These are phyloP conservation scores for Bathelium albidoporum DNA, from an alignment of 495 filamentous ascomycete species.

Conservation along the genomic window DNA sequence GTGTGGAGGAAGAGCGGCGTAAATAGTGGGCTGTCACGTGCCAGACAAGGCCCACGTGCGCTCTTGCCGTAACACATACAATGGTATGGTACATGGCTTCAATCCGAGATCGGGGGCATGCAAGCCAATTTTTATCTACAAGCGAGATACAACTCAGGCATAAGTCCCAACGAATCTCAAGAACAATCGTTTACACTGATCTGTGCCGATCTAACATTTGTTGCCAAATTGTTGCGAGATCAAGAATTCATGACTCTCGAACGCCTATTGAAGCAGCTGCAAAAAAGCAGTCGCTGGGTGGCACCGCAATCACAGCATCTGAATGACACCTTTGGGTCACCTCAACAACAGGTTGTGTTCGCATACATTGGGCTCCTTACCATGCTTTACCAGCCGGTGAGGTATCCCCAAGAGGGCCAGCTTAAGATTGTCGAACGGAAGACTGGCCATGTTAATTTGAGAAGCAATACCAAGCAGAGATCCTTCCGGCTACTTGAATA, in stretches of 20 bases:
- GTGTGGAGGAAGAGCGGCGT: too few relatives aligned
- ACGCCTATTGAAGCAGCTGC: not conserved
- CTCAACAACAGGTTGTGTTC: not conserved
- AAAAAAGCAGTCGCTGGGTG: not conserved
- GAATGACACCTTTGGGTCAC: not conserved
- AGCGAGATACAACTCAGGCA: not conserved
- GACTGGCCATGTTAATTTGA: not conserved
- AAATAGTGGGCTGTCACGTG: too few relatives aligned
- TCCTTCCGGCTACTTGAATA: not conserved
- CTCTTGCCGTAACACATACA: too few relatives aligned
- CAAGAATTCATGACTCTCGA: not conserved
- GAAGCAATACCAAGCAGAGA: not conserved
- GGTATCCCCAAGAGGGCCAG: not conserved
- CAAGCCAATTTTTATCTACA: not conserved
- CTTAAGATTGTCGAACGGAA: not conserved
- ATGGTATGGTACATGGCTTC: not conserved
- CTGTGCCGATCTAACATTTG: not conserved
- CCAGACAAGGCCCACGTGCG: too few relatives aligned
- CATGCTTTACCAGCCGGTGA: not conserved
- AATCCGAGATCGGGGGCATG: not conserved
- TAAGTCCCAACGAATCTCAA: not conserved
- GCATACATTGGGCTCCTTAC: not conserved
- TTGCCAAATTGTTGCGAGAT: not conserved
- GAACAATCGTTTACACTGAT: not conserved
- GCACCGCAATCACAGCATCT: not conserved